Evolutionary conservation across 306 rosid species (phyloP).

Genomic region (Malus domestica): DNA sequence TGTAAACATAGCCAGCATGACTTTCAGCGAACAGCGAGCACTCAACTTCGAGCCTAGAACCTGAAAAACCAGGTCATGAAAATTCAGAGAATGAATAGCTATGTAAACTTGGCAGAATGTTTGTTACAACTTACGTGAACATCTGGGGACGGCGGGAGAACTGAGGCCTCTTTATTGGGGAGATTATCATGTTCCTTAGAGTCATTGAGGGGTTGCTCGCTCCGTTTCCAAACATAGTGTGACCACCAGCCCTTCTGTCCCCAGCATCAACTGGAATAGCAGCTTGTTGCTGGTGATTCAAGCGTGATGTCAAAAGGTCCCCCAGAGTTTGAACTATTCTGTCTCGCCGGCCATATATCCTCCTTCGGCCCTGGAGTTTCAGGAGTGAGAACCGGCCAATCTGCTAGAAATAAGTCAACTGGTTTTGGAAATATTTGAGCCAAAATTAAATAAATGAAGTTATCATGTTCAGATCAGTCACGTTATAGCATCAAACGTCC

Average conservation of each 20-base stretch:
- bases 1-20: no score
- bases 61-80: conserved; percentile 41
- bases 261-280: conserved; percentile 50
- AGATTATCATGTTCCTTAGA: conserved; percentile 74
- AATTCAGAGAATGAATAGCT: background rate
- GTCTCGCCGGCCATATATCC: conserved; percentile 86
- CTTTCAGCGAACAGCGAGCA: background rate
- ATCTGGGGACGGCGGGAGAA: conserved; percentile 81
- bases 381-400: conserved; percentile 64
- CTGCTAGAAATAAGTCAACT: conserved; percentile 90
- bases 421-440: conserved; percentile 59
- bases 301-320: conserved; percentile 72
- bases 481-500: background rate
- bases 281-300: conserved; percentile 69
- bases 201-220: conserved; percentile 72
- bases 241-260: conserved; percentile 61
- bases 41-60: conserved; percentile 41
- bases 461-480: conserved; percentile 4
- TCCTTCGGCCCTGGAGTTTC: conserved; percentile 99
- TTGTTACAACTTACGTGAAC: conserved; percentile 55
- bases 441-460: background rate
- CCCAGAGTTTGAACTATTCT: conserved; percentile 78
- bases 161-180: conserved; percentile 96
- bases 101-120: background rate
- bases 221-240: conserved; percentile 51